Conservation (phyloP, 345 rosid genomes). For the Murraya paniculata region DNA sequence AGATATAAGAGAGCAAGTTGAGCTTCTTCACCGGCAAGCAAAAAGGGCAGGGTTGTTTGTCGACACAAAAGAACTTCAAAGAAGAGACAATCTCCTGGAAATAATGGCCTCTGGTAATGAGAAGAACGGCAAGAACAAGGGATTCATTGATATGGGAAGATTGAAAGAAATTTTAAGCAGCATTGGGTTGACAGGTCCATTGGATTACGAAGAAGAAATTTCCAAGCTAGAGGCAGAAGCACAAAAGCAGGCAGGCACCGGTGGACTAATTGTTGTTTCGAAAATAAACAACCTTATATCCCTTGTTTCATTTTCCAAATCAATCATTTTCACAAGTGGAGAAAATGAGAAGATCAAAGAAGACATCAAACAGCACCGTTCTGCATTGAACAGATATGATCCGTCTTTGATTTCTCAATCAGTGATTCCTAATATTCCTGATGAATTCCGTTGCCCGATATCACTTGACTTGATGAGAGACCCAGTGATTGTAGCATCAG, state of each 20-base stretch:
- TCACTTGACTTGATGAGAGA: constrained; percentile 67
- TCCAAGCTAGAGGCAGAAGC: constrained; percentile 52
- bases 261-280: constrained; percentile 57
- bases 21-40: constrained; percentile 60
- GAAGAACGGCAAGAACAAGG: constrained; percentile 38
- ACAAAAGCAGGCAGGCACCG: constrained; percentile 64
- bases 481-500: constrained; percentile 63
- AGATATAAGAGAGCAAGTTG: constrained; percentile 66
- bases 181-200: constrained; percentile 39
- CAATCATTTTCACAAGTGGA: constrained; percentile 31
- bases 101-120: constrained; percentile 39
- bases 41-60: constrained; percentile 45
- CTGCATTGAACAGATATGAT: constrained; percentile 26
- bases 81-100: constrained; percentile 43
- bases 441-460: constrained; percentile 65
- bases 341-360: constrained; percentile 27
- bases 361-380: constrained; percentile 25
- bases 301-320: constrained; percentile 45
- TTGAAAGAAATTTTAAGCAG: constrained; percentile 37
- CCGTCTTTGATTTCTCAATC: constrained; percentile 42
- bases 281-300: constrained; percentile 61
- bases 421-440: constrained; percentile 36
- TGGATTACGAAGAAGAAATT: constrained; percentile 54
- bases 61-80: constrained; percentile 43
- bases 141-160: constrained; percentile 30